Evolutionary conservation across 2,329 filamentous ascomycete species (phyloP), one percentile per base, ranked within the genome.

Genomic region (Pleoardoris graminearum): DNA sequence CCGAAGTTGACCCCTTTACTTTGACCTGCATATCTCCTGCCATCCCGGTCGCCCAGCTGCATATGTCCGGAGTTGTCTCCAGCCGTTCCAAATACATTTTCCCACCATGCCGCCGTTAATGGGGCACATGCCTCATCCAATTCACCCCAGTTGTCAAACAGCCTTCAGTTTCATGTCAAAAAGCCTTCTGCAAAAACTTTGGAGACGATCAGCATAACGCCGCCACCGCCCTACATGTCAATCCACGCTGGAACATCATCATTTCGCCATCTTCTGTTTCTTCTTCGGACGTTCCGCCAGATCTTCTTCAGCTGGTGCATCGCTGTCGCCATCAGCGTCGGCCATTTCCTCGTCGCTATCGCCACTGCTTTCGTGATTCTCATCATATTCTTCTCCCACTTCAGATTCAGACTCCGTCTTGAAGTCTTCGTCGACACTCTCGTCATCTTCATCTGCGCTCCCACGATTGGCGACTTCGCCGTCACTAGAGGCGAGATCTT

Each of bases 381-480:
- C 93, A 75, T 99, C 94, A 63, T 85, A 99, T 71, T 99, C 95
- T 75, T 99, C 94, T 0, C 93, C 94, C 2, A 97, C 92, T 62
- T 99, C 94, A 48, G 89, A 95, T 60, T 99, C 94, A 12, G 88
- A 92, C 57, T 95, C 91, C 5, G 89, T 90, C 63, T 89, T 84
- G 80, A 99, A 99, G 77, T 99, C 94, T 73, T 99, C 94, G 65
- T 99, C 94, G 7, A 92, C 86, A 54, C 89, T 93, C 79, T 97
- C 93, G 69, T 93, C 89, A 66, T 99, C 94, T 75, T 99, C 94
- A 69, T 97, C 94, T 3, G 93, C 94, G 23, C 89, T 94, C 59
- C 94, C 93, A 53, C 92, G 87, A 72, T 94, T 90, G 2, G 87
- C 83, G 23, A 80, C 85, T 7, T 87, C 88, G 7, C 87, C 88